phyloP scores from a whole-genome alignment of 352 stramenopile genomes.

The Phytophthora macrochlamydospora region DNA sequence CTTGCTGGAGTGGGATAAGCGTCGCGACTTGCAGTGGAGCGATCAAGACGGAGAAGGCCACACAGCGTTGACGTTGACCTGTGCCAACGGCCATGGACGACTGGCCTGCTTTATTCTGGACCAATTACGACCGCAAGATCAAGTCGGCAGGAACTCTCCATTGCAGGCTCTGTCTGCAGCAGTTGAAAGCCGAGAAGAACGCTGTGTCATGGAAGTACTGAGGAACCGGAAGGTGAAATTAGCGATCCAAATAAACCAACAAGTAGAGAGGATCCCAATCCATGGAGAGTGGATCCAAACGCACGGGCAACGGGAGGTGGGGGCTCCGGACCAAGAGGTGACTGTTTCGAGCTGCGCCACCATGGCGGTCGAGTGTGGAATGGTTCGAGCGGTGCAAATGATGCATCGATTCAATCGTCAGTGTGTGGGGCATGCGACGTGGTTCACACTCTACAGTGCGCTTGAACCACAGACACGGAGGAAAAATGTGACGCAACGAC shows the following conservation, averaged over 20 bases:
- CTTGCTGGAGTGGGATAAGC: slow-evolving; percentile 24
- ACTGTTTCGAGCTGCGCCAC: slow-evolving; percentile 19
- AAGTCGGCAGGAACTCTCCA: slow-evolving; percentile 6
- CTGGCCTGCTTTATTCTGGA: slow-evolving; percentile 29
- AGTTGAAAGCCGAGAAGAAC: slow-evolving; percentile 21
- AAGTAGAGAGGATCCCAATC: slow-evolving; percentile 10
- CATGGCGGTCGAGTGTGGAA: slow-evolving; percentile 9
- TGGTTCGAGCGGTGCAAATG: slow-evolving; percentile 15
- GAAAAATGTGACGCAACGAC: not conserved
- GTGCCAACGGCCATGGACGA: slow-evolving; percentile 23
- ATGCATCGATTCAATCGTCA: slow-evolving; percentile 25
- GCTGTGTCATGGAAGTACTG: slow-evolving; percentile 23
- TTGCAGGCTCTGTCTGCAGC: slow-evolving; percentile 16
- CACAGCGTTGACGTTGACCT: slow-evolving; percentile 26
- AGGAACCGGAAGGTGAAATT: slow-evolving; percentile 19
- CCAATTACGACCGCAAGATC: slow-evolving; percentile 2
- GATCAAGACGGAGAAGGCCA: slow-evolving; percentile 27
- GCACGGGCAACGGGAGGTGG: not conserved
- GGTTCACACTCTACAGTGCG: slow-evolving; percentile 20
- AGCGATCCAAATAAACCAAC: slow-evolving; percentile 6
- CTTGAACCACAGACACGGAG: not conserved
- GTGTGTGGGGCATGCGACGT: slow-evolving; percentile 25
- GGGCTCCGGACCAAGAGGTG: not conserved
- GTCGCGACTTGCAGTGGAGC: slow-evolving; percentile 23
- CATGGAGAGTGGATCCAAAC: slow-evolving; percentile 25